Evolutionary conservation across 78 protist genomes (phyloP), one percentile per base, ranked within the genome.

Genomic region (Chrysochromulina parva): DNA sequence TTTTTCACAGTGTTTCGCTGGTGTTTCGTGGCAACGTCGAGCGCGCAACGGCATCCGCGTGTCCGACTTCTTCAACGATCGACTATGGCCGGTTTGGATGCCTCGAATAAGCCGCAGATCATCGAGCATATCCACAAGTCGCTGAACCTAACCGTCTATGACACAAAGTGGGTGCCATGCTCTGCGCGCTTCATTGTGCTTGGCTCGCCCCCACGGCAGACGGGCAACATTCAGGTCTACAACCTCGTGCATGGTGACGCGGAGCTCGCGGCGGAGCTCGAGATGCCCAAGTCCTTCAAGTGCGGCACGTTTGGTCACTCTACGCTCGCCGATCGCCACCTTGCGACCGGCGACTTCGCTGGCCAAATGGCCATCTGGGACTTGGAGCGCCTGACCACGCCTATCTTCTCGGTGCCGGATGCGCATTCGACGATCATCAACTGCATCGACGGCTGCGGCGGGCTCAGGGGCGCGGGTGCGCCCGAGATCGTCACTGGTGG

Each of bases 401-500:
- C 96, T 2, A 1, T 94, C 9, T 91, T 87, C 88, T 0, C 53
- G 10, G 90, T 13, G 54, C 38, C 38, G 38, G 0, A 52, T 3
- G 81, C 94, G 48, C 96, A 95, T 59, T 57, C 52, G 20, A 24
- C 48, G 16, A 78, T 96, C 54, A 67, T 96, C 81, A 92, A 96
- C 86, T 22, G 73, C 17, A 91, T 96, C 86, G 96, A 95, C 66
- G 96, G 96, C 2, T 54, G 69, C 62, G 96, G 95, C 9, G 95
- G 94, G 17, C 38, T 86, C 19, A 14, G 53, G 9, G 95, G 95
- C 17, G 65, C 57, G 1, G 97, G 98, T 1, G 96, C 98, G 28
- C 95, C 98, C 1, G 98, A 96, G 60, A 60, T 96, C 16, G 95
- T 74, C 9, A 94, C 97, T 0, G 92, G 95, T 54, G 90, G 95